These are phyloP conservation scores for Chalciporus piperatus DNA, from an alignment of 768 basidiomycete species.

Conservation along the genomic window DNA sequence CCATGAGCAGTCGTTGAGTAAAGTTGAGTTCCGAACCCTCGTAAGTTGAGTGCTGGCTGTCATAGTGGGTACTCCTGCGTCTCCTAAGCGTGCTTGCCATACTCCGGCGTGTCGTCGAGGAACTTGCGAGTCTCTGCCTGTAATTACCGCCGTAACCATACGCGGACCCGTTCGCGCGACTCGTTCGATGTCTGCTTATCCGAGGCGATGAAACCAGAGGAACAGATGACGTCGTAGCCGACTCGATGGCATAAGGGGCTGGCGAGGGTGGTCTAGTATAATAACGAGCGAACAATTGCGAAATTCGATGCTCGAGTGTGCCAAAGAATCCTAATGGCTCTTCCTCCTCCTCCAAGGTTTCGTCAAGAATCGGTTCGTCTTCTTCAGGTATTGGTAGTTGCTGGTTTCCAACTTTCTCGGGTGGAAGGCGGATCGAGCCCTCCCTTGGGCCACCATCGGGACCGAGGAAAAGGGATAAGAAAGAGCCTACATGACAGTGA, in stretches of 20 bases:
- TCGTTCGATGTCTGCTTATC: constrained; percentile 47
- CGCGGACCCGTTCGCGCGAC: constrained; percentile 69
- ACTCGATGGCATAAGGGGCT: constrained; percentile 34
- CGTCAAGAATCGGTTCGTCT: constrained; percentile 48
- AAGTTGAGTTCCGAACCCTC: constrained; percentile 69
- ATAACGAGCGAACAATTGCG: constrained; percentile 56
- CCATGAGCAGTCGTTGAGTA: constrained; percentile 83
- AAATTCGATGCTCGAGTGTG: constrained; percentile 47
- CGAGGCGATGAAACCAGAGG: constrained; percentile 44
- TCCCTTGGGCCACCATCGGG: constrained; percentile 88
- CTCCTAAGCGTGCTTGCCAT: constrained; percentile 50
- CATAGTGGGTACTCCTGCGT: constrained; percentile 45
- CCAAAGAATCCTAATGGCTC: constrained; percentile 35
- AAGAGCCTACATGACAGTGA: constrained; percentile 53
- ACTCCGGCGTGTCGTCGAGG: constrained; percentile 50
- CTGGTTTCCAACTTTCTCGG: constrained; percentile 59
- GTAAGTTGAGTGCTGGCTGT: constrained; percentile 40
- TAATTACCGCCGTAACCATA: constrained; percentile 69
- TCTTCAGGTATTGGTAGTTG: constrained; percentile 67
- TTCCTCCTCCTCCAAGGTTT: constrained; percentile 43
- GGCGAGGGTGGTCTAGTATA: constrained; percentile 55
- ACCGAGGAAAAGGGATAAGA: constrained; percentile 86
- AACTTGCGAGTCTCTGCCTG: constrained; percentile 53
- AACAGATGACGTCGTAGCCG: constrained; percentile 39
- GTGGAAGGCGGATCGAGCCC: constrained; percentile 77